Evolutionary conservation across 1,284 basidiomycete species (phyloP), one percentile per base, ranked within the genome.

Genomic region (Leccinum insolens): DNA sequence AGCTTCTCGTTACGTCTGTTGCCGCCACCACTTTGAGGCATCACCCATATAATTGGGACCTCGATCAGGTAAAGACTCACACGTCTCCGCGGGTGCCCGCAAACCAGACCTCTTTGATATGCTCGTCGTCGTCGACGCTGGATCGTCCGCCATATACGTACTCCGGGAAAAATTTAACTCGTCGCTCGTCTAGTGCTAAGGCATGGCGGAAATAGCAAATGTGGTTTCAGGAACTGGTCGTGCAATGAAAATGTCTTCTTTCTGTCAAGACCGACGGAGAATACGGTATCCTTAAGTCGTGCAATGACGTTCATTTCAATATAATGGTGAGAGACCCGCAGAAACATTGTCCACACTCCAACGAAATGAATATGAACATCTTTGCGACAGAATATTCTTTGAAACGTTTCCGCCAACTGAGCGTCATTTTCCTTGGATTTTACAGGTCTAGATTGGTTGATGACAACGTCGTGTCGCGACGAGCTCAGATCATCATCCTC

Each of bases 91-190:
- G 80, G 57, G 68, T 70, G 17, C 80, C 80, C 6, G 78, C 71
- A 65, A 80, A 80, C 80, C 78, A 80, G 44, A 81, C 78, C 46
- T 81, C 80, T 66, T 81, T 79, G 58, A 79, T 62, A 61, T 62
- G 75, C 3, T 60, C 70, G 14, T 73, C 68, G 11, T 71, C 65
- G 1, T 15, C 39, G 4, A 22, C 2, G 11, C 61, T 25, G 4
- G 71, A 74, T 52, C 67, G 69, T 60, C 79, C 74, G 0, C 79
- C 79, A 28, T 73, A 74, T 1, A 68, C 72, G 61, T 80, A 79
- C 67, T 83, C 82, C 0, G 81, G 80, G 52, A 80, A 72, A 68
- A 83, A 83, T 66, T 81, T 82, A 66, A 81, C 80, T 7, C 82
- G 79, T 52, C 80, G 72, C 62, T 82, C 81, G 62, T 83, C 82